A percentile compares a stretch with the other conserved stretches of the same genome.
Evolutionary conservation across 805 yeast species (phyloP).

Genomic region (Candida incommunis): DNA sequence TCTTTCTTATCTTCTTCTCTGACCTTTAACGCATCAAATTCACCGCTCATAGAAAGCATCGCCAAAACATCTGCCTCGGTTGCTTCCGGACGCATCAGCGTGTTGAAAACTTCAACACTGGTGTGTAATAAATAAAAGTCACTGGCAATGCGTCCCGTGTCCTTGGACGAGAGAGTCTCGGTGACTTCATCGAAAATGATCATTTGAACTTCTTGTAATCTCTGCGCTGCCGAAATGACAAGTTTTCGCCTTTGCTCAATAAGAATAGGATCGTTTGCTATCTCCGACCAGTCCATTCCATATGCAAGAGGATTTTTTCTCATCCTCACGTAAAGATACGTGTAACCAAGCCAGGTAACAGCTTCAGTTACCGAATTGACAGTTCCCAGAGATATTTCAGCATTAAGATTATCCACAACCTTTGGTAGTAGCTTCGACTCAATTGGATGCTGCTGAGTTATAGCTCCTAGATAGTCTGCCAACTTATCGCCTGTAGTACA

Average conservation of each 20-base stretch:
- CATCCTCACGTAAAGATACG: conserved; percentile 90
- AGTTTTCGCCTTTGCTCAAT: conserved; percentile 60
- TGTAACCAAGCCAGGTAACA: conserved; percentile 94
- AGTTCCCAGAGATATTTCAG: conserved; percentile 90
- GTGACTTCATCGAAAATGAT: conserved; percentile 73
- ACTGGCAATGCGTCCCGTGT: conserved; percentile 86
- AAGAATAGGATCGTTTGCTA: conserved; percentile 70
- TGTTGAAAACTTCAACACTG: conserved; percentile 79
- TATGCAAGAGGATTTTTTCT: conserved; percentile 83
- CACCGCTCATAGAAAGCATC: conserved; percentile 82
- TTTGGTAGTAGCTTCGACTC: conserved; percentile 71
- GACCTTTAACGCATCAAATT: conserved; percentile 78
- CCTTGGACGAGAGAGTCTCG: conserved; percentile 68
- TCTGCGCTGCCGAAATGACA: conserved; percentile 66
- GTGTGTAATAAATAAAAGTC: conserved; percentile 81
- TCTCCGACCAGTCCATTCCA: conserved; percentile 79
- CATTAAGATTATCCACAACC: conserved; percentile 84
- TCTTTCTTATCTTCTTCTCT: conserved; percentile 81
- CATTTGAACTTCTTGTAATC: conserved; percentile 83
- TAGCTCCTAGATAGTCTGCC: conserved; percentile 76
- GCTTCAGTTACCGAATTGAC: conserved; percentile 93
- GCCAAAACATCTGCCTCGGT: conserved; percentile 86
- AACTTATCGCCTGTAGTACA: conserved; percentile 71
- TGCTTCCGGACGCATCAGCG: conserved; percentile 68
- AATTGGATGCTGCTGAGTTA: conserved; percentile 92